Conservation (phyloP, 768 basidiomycete species). For the Podaxis sp. region DNA sequence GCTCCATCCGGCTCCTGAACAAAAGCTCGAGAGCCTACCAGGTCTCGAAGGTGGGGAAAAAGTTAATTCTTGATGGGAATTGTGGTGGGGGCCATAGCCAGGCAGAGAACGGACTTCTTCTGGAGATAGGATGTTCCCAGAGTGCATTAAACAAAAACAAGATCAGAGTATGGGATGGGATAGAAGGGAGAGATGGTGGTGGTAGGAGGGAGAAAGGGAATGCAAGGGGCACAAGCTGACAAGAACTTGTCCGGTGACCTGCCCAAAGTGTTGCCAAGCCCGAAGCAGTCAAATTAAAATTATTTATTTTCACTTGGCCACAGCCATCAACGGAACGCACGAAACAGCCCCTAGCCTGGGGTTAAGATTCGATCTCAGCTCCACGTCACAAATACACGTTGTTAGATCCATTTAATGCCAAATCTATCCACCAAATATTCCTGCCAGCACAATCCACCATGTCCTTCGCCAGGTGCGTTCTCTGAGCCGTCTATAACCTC, state of each 20-base stretch:
- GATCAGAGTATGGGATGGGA: conserved; percentile 6
- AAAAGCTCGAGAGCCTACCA: conserved; percentile 7
- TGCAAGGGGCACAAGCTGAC: background rate
- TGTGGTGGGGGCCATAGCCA: conserved; percentile 8
- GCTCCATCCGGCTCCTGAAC: conserved; percentile 14
- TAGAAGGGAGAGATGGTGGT: conserved; percentile 17
- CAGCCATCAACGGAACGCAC: conserved; percentile 14
- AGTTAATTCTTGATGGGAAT: conserved; percentile 16
- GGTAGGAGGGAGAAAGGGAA: conserved; percentile 20
- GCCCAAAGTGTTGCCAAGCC: conserved; percentile 9
- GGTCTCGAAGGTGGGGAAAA: background rate
- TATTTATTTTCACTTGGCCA: conserved; percentile 11
- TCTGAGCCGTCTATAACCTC: background rate
- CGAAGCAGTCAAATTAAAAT: conserved; percentile 6
- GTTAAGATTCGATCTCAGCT: conserved; percentile 13
- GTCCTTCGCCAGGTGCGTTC: conserved; percentile 30
- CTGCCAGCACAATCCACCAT: conserved; percentile 20
- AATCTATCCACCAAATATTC: background rate
- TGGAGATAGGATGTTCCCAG: conserved; percentile 20
- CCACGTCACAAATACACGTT: conserved; percentile 11
- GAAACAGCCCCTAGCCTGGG: conserved; percentile 4
- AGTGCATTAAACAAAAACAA: conserved; percentile 24
- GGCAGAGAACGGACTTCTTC: conserved; percentile 16
- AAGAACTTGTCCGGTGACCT: conserved; percentile 7
- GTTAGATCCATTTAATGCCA: background rate